phyloP scores from a whole-genome alignment of 2,329 filamentous ascomycete species.

The Bipolaris victoriae region DNA sequence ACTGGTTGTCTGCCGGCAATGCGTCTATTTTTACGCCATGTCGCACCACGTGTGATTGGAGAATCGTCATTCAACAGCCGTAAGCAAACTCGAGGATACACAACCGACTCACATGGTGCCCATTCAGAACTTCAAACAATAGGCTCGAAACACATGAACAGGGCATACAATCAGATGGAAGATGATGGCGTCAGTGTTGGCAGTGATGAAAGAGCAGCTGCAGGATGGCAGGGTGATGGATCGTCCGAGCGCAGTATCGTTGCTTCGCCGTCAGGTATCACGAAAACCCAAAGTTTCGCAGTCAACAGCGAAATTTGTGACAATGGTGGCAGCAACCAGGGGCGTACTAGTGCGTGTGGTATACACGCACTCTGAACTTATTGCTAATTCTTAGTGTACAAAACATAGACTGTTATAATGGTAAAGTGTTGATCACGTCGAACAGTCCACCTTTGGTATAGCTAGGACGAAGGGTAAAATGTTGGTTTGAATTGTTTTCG shows the following conservation, averaged over 20 bases:
- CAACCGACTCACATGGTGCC: neutral
- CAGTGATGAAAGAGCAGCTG: constrained; percentile 14
- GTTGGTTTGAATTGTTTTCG: no score
- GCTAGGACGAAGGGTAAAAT: no score
- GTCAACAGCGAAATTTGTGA: neutral
- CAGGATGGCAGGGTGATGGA: neutral
- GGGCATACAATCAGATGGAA: constrained; percentile 10
- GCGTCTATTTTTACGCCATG: constrained; percentile 49
- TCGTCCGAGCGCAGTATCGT: neutral
- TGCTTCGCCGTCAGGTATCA: neutral
- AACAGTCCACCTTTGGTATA: no score
- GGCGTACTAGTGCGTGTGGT: neutral
- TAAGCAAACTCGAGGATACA: constrained; percentile 9
- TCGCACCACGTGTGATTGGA: constrained; percentile 36
- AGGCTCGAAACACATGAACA: constrained; percentile 5
- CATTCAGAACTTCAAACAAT: constrained; percentile 16
- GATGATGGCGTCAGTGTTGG: constrained; percentile 17
- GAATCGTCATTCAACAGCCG: constrained; percentile 16
- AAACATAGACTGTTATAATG: no score
- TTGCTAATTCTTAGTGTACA: no score
- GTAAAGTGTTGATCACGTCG: no score
- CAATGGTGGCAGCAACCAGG: neutral
- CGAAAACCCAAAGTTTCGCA: constrained; percentile 1
- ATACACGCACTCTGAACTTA: neutral
- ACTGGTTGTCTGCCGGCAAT: constrained; percentile 52